These are phyloP conservation scores for Geoglossum cookeanum DNA, from an alignment of 2,329 filamentous ascomycete species.

Conservation along the genomic window DNA sequence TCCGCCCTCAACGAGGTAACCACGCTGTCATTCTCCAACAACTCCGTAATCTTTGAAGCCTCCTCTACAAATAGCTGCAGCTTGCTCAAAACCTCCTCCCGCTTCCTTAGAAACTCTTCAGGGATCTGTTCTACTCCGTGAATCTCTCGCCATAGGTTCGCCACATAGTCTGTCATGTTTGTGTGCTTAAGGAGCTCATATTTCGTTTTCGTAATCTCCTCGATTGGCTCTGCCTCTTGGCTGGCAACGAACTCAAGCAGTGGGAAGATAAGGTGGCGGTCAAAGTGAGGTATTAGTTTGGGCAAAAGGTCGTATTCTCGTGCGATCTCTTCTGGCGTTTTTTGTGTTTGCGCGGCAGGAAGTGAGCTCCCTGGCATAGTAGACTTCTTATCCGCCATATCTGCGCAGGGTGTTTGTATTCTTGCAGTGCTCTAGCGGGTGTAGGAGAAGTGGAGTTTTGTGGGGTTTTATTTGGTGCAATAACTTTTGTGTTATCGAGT, in stretches of 20 bases:
- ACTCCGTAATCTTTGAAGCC: constrained; percentile 70
- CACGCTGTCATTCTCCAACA: constrained; percentile 76
- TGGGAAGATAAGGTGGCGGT: constrained; percentile 91
- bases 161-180: constrained; percentile 98
- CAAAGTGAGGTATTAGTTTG: constrained; percentile 78
- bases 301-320: constrained; percentile 60
- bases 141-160: constrained; percentile 76
- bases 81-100: constrained; percentile 69
- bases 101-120: constrained; percentile 71
- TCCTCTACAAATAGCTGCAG: constrained; percentile 72
- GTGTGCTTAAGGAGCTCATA: constrained; percentile 90
- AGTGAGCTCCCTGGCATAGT: constrained; percentile 28
- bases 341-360: constrained; percentile 25
- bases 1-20: constrained; percentile 81
- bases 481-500: neutral
- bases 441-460: neutral
- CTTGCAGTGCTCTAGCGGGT: too few relatives aligned
- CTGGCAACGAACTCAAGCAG: constrained; percentile 80
- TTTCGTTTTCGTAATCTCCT: constrained; percentile 66
- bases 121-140: constrained; percentile 62
- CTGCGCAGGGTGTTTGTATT: neutral
- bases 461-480: neutral
- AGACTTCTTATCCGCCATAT: constrained; percentile 32
- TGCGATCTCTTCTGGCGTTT: constrained; percentile 33
- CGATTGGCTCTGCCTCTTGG: constrained; percentile 55